A percentile compares a stretch with the other conserved stretches of the same genome.
phyloP scores from a whole-genome alignment of 768 basidiomycete species.

The Amanita phalloides region DNA sequence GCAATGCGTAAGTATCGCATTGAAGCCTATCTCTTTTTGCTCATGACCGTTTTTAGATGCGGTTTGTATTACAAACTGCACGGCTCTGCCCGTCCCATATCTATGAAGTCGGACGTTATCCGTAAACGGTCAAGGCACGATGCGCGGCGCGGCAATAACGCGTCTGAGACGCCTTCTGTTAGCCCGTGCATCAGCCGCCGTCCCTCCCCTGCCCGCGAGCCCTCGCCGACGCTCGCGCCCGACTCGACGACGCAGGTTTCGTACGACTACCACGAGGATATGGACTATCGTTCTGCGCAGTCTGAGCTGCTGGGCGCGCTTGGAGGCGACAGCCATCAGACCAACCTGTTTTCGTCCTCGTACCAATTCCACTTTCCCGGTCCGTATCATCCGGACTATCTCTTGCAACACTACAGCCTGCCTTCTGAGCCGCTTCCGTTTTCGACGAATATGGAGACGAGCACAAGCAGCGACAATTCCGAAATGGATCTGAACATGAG shows the following conservation, averaged over 20 bases:
- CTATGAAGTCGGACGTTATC: slow-evolving; percentile 87
- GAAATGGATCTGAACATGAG: slow-evolving; percentile 32
- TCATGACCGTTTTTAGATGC: slow-evolving; percentile 34
- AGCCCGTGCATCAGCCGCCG: slow-evolving; percentile 69
- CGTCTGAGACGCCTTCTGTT: slow-evolving; percentile 63
- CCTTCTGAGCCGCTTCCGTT: slow-evolving; percentile 46
- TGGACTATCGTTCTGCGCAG: slow-evolving; percentile 26
- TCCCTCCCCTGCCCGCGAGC: slow-evolving; percentile 52
- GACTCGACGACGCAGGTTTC: slow-evolving; percentile 55
- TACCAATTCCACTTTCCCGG: slow-evolving; percentile 49
- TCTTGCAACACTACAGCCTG: slow-evolving; percentile 39
- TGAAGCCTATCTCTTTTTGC: background rate
- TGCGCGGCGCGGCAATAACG: slow-evolving; percentile 46
- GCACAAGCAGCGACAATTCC: slow-evolving; percentile 21
- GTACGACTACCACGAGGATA: slow-evolving; percentile 40
- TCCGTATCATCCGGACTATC: slow-evolving; percentile 66
- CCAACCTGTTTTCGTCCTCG: slow-evolving; percentile 16
- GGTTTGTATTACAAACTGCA: slow-evolving; percentile 82
- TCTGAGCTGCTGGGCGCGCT: slow-evolving; percentile 45
- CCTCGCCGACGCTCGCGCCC: slow-evolving; percentile 57
- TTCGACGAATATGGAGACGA: slow-evolving; percentile 14
- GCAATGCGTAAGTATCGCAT: slow-evolving; percentile 62
- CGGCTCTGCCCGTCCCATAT: slow-evolving; percentile 77
- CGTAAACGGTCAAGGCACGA: slow-evolving; percentile 82
- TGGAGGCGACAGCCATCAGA: slow-evolving; percentile 19